A percentile compares a stretch with the other conserved stretches of the same genome.
phyloP scores from a whole-genome alignment of 768 basidiomycete genomes.

The Peribolospora baueri region DNA sequence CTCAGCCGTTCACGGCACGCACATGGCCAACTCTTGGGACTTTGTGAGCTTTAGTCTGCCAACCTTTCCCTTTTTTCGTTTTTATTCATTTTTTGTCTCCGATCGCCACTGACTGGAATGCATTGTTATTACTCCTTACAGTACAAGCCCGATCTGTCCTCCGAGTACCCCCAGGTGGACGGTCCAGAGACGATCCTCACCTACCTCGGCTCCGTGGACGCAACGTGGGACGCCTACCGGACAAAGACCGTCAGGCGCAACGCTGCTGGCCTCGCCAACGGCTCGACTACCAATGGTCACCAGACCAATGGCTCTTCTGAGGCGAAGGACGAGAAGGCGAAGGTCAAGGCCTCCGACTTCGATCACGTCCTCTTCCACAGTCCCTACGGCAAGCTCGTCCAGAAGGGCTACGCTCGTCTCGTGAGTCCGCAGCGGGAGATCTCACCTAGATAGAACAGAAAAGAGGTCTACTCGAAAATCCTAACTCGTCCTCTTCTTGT shows the following conservation, averaged over 20 bases:
- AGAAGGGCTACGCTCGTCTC: conserved; percentile 85
- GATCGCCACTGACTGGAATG: no score
- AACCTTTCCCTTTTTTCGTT: no score
- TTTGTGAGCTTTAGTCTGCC: no score
- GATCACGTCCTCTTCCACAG: conserved; percentile 93
- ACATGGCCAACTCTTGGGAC: conserved; percentile 62
- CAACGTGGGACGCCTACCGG: conserved; percentile 60
- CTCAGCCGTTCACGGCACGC: conserved; percentile 75
- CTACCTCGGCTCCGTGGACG: conserved; percentile 81
- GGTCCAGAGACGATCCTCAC: conserved; percentile 88
- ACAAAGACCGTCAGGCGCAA: conserved; percentile 42
- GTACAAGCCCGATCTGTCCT: conserved; percentile 89
- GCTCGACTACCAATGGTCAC: conserved; percentile 6
- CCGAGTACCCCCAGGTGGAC: conserved; percentile 90
- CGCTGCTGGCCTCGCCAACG: conserved; percentile 18
- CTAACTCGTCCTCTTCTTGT: not conserved
- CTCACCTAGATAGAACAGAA: no score
- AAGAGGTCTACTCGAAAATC: no score
- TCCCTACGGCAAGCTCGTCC: conserved; percentile 95
- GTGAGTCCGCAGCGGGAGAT: conserved; percentile 14
- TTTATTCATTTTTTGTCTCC: no score
- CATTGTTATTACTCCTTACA: no score
- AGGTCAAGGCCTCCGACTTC: conserved; percentile 54
- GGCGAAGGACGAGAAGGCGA: conserved; percentile 13
- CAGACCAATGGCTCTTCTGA: conserved; percentile 7